Evolutionary conservation across 768 basidiomycete genomes (phyloP).

Genomic region (Podaxis sp.): DNA sequence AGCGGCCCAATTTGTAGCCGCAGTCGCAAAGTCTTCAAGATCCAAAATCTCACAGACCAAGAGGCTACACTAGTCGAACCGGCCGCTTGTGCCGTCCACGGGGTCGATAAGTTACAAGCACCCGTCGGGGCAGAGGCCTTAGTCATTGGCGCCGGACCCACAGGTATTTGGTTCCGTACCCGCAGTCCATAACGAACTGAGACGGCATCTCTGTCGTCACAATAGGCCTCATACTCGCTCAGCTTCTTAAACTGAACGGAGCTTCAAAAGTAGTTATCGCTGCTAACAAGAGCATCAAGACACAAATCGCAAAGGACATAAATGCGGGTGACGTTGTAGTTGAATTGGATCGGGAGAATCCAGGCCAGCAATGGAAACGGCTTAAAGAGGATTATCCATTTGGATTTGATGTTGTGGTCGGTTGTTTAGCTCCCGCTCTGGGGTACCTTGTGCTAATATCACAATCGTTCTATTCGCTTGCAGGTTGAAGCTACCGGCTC

Average conservation of each 20-base stretch:
- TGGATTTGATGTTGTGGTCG: constrained; percentile 79
- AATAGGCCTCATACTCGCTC: constrained; percentile 70
- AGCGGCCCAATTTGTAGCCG: background rate
- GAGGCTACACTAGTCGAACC: constrained; percentile 88
- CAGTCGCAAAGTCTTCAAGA: constrained; percentile 74
- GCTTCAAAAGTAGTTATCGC: constrained; percentile 78
- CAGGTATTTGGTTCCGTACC: constrained; percentile 23
- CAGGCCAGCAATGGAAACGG: constrained; percentile 74
- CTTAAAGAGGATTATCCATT: constrained; percentile 79
- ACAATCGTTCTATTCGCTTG: background rate
- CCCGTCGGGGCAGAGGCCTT: constrained; percentile 82
- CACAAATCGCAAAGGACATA: constrained; percentile 77
- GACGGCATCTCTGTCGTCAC: background rate
- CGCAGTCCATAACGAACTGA: background rate
- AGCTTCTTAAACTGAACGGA: constrained; percentile 84
- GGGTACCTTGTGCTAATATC: background rate
- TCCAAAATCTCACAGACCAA: constrained; percentile 81
- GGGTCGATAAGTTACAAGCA: constrained; percentile 81
- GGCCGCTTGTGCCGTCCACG: constrained; percentile 88
- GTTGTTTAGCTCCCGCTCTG: background rate
- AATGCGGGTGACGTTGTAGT: constrained; percentile 82
- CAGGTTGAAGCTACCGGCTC: constrained; percentile 57
- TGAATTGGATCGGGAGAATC: constrained; percentile 74
- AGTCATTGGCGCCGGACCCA: constrained; percentile 84
- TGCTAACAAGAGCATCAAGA: constrained; percentile 89